phyloP scores from a whole-genome alignment of 2,329 filamentous ascomycete genomes.

The Diaporthe sp. region DNA sequence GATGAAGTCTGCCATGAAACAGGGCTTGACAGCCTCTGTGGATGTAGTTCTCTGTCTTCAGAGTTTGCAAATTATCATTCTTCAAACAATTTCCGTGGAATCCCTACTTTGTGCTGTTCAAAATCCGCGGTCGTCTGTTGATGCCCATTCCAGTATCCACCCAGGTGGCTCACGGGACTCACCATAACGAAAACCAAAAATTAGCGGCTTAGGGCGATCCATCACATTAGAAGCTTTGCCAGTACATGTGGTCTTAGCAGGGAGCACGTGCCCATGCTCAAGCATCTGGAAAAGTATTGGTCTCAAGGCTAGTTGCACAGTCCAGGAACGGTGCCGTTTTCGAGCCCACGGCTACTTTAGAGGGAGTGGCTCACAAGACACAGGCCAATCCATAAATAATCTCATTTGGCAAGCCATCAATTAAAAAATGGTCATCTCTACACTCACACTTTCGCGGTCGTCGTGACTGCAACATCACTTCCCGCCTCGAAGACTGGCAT shows the following conservation, averaged over 20 bases:
- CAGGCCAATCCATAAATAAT: not conserved
- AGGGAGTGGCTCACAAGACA: not conserved
- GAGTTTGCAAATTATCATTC: too few relatives aligned
- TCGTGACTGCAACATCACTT: not conserved
- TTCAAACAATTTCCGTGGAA: too few relatives aligned
- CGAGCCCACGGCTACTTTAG: not conserved
- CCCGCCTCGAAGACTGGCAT: not conserved
- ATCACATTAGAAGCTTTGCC: not conserved
- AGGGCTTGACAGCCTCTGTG: too few relatives aligned
- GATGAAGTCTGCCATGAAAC: too few relatives aligned
- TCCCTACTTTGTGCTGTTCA: too few relatives aligned
- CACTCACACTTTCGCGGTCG: not conserved
- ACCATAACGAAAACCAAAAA: not conserved
- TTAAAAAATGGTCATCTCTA: not conserved
- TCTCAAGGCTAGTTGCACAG: not conserved
- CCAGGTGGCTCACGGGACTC: not conserved
- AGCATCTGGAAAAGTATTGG: not conserved
- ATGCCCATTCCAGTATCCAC: not conserved
- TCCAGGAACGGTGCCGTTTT: not conserved
- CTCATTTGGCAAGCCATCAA: not conserved
- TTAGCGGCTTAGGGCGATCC: not conserved
- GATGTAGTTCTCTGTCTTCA: too few relatives aligned
- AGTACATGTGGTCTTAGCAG: not conserved
- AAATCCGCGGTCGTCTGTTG: too few relatives aligned
- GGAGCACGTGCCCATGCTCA: not conserved